Evolutionary conservation across 2,329 filamentous ascomycete species (phyloP), one percentile per base, ranked within the genome.

Genomic region (Ceratocystiopsis minuta): DNA sequence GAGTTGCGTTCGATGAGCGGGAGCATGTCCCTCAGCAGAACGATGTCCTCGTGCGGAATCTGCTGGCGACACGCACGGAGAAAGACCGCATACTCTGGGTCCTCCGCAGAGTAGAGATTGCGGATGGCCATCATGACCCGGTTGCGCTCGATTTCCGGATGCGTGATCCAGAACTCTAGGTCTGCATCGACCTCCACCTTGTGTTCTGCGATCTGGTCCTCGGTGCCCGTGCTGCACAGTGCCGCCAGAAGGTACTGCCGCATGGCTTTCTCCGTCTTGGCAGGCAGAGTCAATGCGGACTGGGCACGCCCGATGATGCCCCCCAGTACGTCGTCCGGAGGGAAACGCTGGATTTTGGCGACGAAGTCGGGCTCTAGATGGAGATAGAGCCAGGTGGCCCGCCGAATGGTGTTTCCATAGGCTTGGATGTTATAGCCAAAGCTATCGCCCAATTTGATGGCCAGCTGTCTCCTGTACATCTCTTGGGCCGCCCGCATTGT

Each of bases 31-130:
- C 41, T 36, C 6, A 52, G 37, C 6, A 52, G 31, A 6, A 46
- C 36, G 5, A 48, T 28, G 16, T 53, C 50, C 34, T 53, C 51
- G 2, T 43, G 39, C 6, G 50, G 36, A 14, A 50, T 43, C 32
- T 44, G 49, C 16, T 44, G 28, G 20, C 44, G 44, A 17, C 50
- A 53, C 0, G 20, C 42, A 1, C 39, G 44, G 34, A 49, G 18
- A n/a, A 51, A 46, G 3, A 41, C 24, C 4, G n/a, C 31, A 31
- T 40, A 41, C 32, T 14, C 32, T 10, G 3, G 3, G 7, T 15
- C 32, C 13, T 5, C 13, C 6, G 10, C 11, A 10, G 13, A 10
- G 13, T 5, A 13, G 6, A 14, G 13, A 2, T 41, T 38, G 12
- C 43, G 39, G 13, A 53, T 49, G 4, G 38, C 36, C 5, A 35